Evolutionary conservation across 1,284 basidiomycete species (phyloP), one percentile per base, ranked within the genome.

Genomic region (Ustilago sp.): DNA sequence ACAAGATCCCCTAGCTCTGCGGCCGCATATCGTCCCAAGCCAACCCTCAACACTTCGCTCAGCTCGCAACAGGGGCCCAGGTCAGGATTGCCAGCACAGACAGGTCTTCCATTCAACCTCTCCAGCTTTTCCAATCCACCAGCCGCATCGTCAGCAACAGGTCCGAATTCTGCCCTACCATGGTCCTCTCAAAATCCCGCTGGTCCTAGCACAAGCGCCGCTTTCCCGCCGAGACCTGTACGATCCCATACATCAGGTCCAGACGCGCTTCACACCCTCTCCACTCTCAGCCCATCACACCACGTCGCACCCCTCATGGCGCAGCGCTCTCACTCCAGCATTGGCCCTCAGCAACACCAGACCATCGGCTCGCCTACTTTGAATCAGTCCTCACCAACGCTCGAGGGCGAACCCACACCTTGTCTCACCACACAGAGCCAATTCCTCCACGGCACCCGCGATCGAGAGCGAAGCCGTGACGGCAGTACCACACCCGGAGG

Each of bases 301-400:
- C 68, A 71, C 17, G 68, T 73, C 6, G 68, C 71, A 4, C 67
- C 65, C 1, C 47, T 63, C 60, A 63, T 77, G 74, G 70, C 57
- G 12, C 69, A 73, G 57, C 74, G 74, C 39, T 77, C 74, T 17
- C 74, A 73, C 23, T 77, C 74, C 8, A 77, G 74, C 70, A 73
- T 77, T 50, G 70, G 70, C 23, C 59, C 74, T 53, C 70, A 72
- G 58, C 74, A 76, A 28, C 74, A 73, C 48, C 66, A 77, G 35
- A 45, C 67, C 32, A 61, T 59, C 13, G 56, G 51, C 4, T 73
- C 74, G 23, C 74, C 74, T 36, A 63, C 55, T 4, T 31, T 77
- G n/a, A 72, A 68, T 35, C 69, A 69, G 38, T 72, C 74, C 3
- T 77, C 74, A 17, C 74, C 70, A 1, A 70, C 63, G 15, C 63